Evolutionary conservation across 192 early-diverging fungal species (phyloP), one percentile per base, ranked within the genome.

Genomic region (Coemansia sp.): DNA sequence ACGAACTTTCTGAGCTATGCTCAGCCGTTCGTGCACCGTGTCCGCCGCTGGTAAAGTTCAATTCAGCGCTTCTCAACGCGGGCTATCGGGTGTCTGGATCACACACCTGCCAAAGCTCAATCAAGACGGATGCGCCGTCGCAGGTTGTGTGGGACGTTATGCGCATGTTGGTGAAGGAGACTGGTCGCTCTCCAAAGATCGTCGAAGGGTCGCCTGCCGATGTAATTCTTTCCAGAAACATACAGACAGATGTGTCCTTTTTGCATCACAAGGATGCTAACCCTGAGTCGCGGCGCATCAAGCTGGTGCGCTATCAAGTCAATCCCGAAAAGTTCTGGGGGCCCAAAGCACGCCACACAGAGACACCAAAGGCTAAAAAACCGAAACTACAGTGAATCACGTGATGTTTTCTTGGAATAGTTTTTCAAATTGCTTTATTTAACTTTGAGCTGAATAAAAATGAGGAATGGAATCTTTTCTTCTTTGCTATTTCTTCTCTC

Each of bases 291-390:
- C 83, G 90, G 56, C 89, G 88, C 56, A 84, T 89, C 37, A 89
- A 93, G 65, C 86, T 99, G 7, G 94, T 97, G 25, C 88, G 98
- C 63, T 98, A 91, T 79, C 97, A 99, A 73, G 80, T 91, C 63
- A 99, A 99, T 70, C 98, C 98, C n/a, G 88, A 89, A 20, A 90
- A 90, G 64, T 88, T 93, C 79, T 99, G 98, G 98, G 98, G 98
- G 0, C 98, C 98, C 45, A 97, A 96, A 76, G 93, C 91, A 25
- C 83, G 93, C 45, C 81, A 83, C 53, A 72, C 68, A 0, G 70
- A 72, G 65, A 42, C 69, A 0, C 72, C 76, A 38, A 77, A 77
- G 63, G 13, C 57, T 14, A 77, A 83, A 59, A 59, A 41, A 14
- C 57, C 39, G 11, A 59, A 59, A 19, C 13, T 41, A 5, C 14